These are phyloP conservation scores for Letharia columbiana DNA, from an alignment of 495 filamentous ascomycete species.

Conservation along the genomic window DNA sequence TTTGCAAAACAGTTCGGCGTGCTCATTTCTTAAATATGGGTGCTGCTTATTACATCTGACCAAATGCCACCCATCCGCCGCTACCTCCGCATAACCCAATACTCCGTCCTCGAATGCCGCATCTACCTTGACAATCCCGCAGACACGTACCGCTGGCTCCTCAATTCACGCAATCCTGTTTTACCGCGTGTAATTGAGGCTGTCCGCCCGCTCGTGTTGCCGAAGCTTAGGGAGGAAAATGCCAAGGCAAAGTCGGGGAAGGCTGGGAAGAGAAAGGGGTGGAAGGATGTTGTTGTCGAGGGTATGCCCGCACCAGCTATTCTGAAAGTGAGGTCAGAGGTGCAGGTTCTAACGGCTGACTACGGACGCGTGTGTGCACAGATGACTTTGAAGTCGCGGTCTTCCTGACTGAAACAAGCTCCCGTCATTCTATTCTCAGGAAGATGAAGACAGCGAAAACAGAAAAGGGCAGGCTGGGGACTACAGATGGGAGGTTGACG, in stretches of 20 bases:
- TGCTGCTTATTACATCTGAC: not conserved
- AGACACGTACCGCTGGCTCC: constrained; percentile 70
- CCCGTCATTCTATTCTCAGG: constrained; percentile 79
- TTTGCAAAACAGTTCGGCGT: not conserved
- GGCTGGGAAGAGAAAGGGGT: constrained; percentile 59
- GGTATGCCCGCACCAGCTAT: constrained; percentile 41
- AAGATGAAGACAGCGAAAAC: constrained; percentile 66
- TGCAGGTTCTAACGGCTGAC: not conserved
- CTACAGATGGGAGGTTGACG: constrained; percentile 44
- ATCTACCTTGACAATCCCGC: constrained; percentile 91
- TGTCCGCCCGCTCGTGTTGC: constrained; percentile 75
- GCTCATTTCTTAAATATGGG: not conserved
- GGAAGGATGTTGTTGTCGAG: constrained; percentile 79
- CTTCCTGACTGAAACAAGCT: constrained; percentile 80
- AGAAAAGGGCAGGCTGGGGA: constrained; percentile 43
- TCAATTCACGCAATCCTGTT: constrained; percentile 59
- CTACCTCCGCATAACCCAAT: constrained; percentile 71
- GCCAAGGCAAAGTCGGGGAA: constrained; percentile 34
- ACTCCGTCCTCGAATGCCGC: constrained; percentile 86
- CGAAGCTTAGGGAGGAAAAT: constrained; percentile 84
- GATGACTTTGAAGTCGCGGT: constrained; percentile 94
- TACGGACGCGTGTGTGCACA: constrained; percentile 28
- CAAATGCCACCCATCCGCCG: constrained; percentile 65
- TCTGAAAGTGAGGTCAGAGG: not conserved
- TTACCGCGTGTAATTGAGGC: constrained; percentile 74